Evolutionary conservation across 805 yeast species (phyloP).

Genomic region (Scheffersomyces ergatensis): DNA sequence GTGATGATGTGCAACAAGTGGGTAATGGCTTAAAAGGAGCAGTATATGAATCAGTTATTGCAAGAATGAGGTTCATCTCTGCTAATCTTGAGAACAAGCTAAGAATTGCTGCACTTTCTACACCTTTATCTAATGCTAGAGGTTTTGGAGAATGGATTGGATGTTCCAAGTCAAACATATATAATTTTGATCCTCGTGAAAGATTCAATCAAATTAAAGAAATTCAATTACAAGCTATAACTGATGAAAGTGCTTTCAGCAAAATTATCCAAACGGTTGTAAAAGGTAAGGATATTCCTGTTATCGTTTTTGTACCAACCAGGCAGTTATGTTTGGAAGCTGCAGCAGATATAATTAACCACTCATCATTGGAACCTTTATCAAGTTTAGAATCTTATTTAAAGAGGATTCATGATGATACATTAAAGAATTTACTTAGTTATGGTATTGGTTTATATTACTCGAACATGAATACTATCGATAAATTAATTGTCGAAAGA

Average conservation of each 20-base stretch:
- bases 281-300: not conserved
- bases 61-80: conserved; percentile 70
- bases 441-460: conserved; percentile 68
- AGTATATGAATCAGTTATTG: conserved; percentile 64
- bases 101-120: conserved; percentile 68
- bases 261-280: conserved; percentile 24
- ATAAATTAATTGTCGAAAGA: conserved; percentile 52
- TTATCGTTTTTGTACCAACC: conserved; percentile 54
- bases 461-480: conserved; percentile 54
- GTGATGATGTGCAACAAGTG: conserved; percentile 69
- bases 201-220: conserved; percentile 54
- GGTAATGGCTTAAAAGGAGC: conserved; percentile 59
- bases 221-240: conserved; percentile 47
- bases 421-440: conserved; percentile 40
- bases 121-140: conserved; percentile 68
- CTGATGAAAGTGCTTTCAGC: not conserved
- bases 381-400: conserved; percentile 38
- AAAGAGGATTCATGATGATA: conserved; percentile 44
- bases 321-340: conserved; percentile 54
- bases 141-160: conserved; percentile 90
- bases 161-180: conserved; percentile 55
- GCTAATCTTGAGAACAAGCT: conserved; percentile 55
- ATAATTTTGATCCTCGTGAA: conserved; percentile 67
- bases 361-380: conserved; percentile 40
- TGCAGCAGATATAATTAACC: conserved; percentile 32